Percentiles rank a stretch among this genome's conserved stretches.
phyloP scores from a whole-genome alignment of 2,329 filamentous ascomycete species.

The Cadophora luteo-olivacea region DNA sequence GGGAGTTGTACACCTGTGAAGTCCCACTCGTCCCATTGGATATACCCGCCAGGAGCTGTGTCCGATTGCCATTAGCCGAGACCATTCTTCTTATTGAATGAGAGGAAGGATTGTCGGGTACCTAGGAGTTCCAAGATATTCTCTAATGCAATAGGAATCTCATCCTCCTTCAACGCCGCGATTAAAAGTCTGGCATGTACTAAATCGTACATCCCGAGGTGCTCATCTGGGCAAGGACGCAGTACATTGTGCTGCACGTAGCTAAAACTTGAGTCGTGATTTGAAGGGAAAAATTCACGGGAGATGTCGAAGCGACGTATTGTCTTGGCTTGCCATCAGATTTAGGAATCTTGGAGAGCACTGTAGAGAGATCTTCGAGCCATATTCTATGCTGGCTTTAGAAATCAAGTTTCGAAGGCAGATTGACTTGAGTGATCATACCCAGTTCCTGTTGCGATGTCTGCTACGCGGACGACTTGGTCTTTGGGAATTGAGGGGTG shows the following conservation, averaged over 20 bases:
- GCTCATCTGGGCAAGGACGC: constrained; percentile 9
- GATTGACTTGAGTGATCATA: not conserved
- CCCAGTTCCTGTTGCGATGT: constrained; percentile 14
- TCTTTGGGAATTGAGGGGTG: constrained; percentile 14
- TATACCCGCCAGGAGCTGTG: constrained; percentile 12
- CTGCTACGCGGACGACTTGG: constrained; percentile 3
- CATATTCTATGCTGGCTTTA: not conserved
- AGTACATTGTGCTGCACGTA: constrained; percentile 15
- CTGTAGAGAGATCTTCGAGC: constrained; percentile 5
- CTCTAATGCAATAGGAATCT: constrained; percentile 16
- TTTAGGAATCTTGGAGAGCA: not conserved
- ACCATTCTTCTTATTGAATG: not conserved
- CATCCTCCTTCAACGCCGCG: constrained; percentile 2
- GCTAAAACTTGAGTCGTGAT: not conserved
- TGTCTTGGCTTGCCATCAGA: not conserved
- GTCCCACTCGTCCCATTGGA: constrained; percentile 21
- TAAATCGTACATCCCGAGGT: constrained; percentile 7
- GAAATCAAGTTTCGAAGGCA: not conserved
- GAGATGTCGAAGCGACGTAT: constrained; percentile 18
- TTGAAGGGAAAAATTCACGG: constrained; percentile 6
- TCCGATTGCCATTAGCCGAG: not conserved
- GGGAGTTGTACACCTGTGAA: not conserved
- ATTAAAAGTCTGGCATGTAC: constrained; percentile 7
- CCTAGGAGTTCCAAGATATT: constrained; percentile 17
- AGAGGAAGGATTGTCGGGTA: no score